Percentiles rank a stretch among this genome's conserved stretches.
phyloP scores from a whole-genome alignment of 2,329 filamentous ascomycete species.

The Xylaria hypoxylon region DNA sequence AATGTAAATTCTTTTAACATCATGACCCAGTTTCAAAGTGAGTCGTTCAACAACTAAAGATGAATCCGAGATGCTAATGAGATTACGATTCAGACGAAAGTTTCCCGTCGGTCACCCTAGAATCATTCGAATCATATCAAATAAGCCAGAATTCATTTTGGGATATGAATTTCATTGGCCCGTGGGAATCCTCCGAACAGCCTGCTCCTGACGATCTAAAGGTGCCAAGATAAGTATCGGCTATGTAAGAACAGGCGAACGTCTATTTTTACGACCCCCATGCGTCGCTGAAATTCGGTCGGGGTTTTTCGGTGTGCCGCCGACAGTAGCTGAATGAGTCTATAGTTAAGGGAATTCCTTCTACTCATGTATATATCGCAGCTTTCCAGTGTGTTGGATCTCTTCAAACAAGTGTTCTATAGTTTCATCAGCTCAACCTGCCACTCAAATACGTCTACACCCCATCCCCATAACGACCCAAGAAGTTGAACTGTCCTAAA shows the following conservation, averaged over 20 bases:
- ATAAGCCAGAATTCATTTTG: slow-evolving; percentile 9
- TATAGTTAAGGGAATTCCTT: neutral
- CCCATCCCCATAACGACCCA: neutral
- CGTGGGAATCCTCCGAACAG: slow-evolving; percentile 17
- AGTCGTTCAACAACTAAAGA: neutral
- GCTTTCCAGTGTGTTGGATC: neutral
- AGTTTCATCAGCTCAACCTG: slow-evolving; percentile 5
- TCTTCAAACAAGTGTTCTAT: neutral
- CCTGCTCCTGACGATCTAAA: neutral
- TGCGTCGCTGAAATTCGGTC: neutral
- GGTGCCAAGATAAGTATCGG: neutral
- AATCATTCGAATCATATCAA: slow-evolving; percentile 10
- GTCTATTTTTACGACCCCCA: neutral
- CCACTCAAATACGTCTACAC: neutral
- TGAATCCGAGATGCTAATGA: slow-evolving; percentile 2
- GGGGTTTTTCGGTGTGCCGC: neutral
- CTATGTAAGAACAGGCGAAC: neutral
- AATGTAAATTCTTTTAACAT: slow-evolving; percentile 11
- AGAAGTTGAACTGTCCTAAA: neutral
- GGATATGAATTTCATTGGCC: slow-evolving; percentile 22
- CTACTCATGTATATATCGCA: neutral
- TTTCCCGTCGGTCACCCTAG: slow-evolving; percentile 1
- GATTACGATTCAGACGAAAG: neutral
- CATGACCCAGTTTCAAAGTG: slow-evolving; percentile 17
- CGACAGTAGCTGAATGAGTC: neutral